Conservation (phyloP, 495 filamentous ascomycete species). For the Stereocaulon alpinum region DNA sequence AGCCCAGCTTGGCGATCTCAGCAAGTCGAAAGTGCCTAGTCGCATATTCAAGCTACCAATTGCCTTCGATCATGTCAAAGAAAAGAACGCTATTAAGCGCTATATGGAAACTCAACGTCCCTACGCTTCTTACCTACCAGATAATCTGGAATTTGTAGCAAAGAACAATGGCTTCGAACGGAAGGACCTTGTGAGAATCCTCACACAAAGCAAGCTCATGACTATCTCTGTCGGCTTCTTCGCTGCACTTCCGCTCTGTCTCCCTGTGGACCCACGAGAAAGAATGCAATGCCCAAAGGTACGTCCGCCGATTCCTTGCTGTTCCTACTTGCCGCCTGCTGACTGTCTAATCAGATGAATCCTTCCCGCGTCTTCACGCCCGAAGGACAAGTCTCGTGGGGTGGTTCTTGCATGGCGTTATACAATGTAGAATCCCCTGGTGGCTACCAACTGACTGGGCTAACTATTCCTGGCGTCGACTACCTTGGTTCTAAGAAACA, state of each 20-base stretch:
- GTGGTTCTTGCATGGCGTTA: slow-evolving; percentile 43
- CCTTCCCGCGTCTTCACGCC: slow-evolving; percentile 49
- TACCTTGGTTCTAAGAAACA: slow-evolving; percentile 40
- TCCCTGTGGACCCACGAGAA: slow-evolving; percentile 47
- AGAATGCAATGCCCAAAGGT: slow-evolving; percentile 43
- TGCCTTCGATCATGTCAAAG: slow-evolving; percentile 40
- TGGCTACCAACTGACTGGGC: slow-evolving; percentile 46
- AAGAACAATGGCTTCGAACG: slow-evolving; percentile 46
- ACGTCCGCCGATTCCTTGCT: background rate
- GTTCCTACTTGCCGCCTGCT: background rate
- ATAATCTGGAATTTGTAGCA: slow-evolving; percentile 47
- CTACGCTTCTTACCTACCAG: slow-evolving; percentile 47
- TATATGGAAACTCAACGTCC: slow-evolving; percentile 50
- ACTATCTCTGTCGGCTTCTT: slow-evolving; percentile 50
- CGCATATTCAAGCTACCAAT: slow-evolving; percentile 45
- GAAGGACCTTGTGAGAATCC: slow-evolving; percentile 36
- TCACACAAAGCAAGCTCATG: slow-evolving; percentile 39
- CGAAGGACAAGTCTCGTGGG: slow-evolving; percentile 43
- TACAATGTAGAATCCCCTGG: slow-evolving; percentile 51
- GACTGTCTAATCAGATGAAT: slow-evolving; percentile 31
- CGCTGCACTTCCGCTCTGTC: slow-evolving; percentile 40
- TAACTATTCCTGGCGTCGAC: slow-evolving; percentile 46
- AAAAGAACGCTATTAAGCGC: slow-evolving; percentile 39
- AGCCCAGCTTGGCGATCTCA: slow-evolving; percentile 29
- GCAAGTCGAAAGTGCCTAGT: slow-evolving; percentile 37